These are phyloP conservation scores for Populus hybrid DNA, from an alignment of 441 rosid genomes.

Conservation along the genomic window DNA sequence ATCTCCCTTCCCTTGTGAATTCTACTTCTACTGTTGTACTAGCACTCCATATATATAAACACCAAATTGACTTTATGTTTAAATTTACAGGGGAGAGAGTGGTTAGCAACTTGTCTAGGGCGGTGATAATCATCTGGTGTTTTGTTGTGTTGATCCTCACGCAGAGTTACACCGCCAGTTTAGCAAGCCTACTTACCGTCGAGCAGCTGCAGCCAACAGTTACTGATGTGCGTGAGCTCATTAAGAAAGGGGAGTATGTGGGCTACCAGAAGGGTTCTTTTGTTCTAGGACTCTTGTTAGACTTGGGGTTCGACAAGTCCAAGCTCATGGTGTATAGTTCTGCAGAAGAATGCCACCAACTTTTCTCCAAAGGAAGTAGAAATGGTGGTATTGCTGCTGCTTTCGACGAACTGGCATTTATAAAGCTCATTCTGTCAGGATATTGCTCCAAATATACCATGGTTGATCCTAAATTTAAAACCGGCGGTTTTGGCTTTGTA, in stretches of 20 bases:
- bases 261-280: constrained; percentile 46
- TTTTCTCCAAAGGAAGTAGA: constrained; percentile 40
- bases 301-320: constrained; percentile 34
- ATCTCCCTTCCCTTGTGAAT: background rate
- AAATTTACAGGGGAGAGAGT: constrained; percentile 16
- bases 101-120: constrained; percentile 42
- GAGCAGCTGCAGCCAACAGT: constrained; percentile 39
- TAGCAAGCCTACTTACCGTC: constrained; percentile 48
- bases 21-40: too few species aligned
- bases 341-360: constrained; percentile 29
- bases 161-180: constrained; percentile 62
- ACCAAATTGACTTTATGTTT: background rate
- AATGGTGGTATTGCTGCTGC: too few species aligned
- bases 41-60: constrained; percentile 4
- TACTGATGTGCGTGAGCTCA: constrained; percentile 36
- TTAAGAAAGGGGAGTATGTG: constrained; percentile 37
- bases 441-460: too few species aligned
- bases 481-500: too few species aligned
- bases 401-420: too few species aligned
- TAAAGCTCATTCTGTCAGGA: too few species aligned
- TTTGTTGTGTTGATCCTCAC: constrained; percentile 55
- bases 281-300: constrained; percentile 29
- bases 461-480: too few species aligned
- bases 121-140: constrained; percentile 50
- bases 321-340: constrained; percentile 34